phyloP scores from a whole-genome alignment of 768 basidiomycete genomes.

The Tulasnella sp. region DNA sequence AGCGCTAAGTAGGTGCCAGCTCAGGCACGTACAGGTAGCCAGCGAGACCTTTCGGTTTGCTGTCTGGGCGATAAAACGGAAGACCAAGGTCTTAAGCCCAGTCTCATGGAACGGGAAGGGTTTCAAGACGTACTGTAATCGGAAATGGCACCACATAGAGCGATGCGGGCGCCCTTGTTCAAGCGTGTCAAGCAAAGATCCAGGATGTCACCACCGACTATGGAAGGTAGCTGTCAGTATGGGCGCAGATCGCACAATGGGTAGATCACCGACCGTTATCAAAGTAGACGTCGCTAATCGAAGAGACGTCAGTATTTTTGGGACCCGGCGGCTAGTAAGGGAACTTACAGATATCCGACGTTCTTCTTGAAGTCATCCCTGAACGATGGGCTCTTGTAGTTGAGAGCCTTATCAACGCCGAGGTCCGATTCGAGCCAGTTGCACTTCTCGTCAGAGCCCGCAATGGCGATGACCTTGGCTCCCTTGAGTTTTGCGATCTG shows the following conservation, averaged over 20 bases:
- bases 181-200: slow-evolving; percentile 67
- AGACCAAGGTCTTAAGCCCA: neutral
- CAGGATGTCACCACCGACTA: slow-evolving; percentile 59
- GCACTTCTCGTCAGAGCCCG: slow-evolving; percentile 78
- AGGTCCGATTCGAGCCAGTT: slow-evolving; percentile 76
- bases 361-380: slow-evolving; percentile 56
- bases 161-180: slow-evolving; percentile 69
- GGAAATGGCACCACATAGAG: slow-evolving; percentile 82
- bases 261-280: slow-evolving; percentile 53
- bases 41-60: slow-evolving; percentile 56
- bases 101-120: neutral
- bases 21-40: slow-evolving; percentile 40
- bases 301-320: neutral
- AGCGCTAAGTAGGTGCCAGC: neutral
- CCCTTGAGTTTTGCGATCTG: slow-evolving; percentile 74
- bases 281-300: slow-evolving; percentile 57
- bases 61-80: slow-evolving; percentile 33
- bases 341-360: slow-evolving; percentile 52
- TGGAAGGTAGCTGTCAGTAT: neutral
- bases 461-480: slow-evolving; percentile 80
- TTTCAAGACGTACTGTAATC: slow-evolving; percentile 53
- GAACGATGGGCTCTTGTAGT: slow-evolving; percentile 79
- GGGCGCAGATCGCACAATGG: neutral
- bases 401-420: slow-evolving; percentile 72
- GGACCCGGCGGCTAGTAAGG: neutral